Base-by-base conservation (phyloP, 2,329 filamentous ascomycete genomes). In the Truncatella angustata region DNA sequence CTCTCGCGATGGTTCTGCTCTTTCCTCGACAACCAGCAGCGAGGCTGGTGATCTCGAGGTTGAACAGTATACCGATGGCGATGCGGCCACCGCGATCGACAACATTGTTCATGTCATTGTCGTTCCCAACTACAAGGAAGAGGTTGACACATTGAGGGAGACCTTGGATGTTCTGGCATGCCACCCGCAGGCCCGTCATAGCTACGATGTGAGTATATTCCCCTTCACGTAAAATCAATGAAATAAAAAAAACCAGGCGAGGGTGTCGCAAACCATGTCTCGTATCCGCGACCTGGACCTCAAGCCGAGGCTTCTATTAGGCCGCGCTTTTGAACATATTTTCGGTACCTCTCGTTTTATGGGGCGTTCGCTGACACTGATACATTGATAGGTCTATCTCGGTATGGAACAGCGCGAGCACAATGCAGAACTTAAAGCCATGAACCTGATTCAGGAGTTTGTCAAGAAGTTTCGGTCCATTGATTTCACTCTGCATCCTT, bases 41-140 rank as follows among this genome's bases (percentile, higher is more conserved):
- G 76, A 82, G 58, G 73, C 75, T 26, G 78, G 75, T 50, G 78
- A 84, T 50, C 60, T 75, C 6, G 78, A 82, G 39, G 58, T 69
- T 26, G 76, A 79, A 34, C 65, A 72, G 50, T 74, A 73, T 56
- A 67, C 71, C 40, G 79, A 82, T 44, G 67, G 59, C 40, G 73
- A 76, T 16, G 65, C n/a, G n/a, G n/a, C 68, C 39, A 21, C 35
- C 9, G 66, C 70, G 1, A 63, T 70, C n/a, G 70, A 76, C 36
- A 71, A 71, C 21, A 68, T 87, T 51, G 70, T 87, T 26, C 84
- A 88, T 63, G 84, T 81, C 12, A 87, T 90, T 55, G 74, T 90
- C 56, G 76, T 90, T 39, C 87, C 87, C 16, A 88, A 88, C 62
- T 90, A 90, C 71, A 87, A 87, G 67, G 87, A 90, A 66, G 85